Evolutionary conservation across 2,329 filamentous ascomycete genomes (phyloP), one percentile per base, ranked within the genome.

Genomic region (Venturia nashicola): DNA sequence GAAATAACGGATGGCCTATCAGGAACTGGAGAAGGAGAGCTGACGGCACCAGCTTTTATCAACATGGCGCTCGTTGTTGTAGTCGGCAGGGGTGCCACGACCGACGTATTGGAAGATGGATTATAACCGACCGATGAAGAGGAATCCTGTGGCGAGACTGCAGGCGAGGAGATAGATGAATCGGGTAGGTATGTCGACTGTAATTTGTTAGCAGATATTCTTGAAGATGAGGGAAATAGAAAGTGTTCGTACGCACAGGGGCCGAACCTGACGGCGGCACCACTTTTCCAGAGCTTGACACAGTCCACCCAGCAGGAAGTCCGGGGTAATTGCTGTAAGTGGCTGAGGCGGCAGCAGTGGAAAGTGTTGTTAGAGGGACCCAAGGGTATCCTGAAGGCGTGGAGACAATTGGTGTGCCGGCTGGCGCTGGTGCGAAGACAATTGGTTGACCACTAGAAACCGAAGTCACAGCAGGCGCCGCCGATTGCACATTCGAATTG

Each of bases 221-320:
- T 63, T 61, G n/a, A 44, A 27, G 57, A 20, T 16, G 51, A 57
- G 54, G 43, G 61, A 20, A 63, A 54, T n/a, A 61, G 57, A 62
- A 67, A 66, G 65, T 65, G 68, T 68, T 70, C 70, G 67, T 48
- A 48, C n/a, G 46, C 8, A 57, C 40, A 61, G 60, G 54, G 64
- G 64, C 42, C 64, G 61, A 69, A 76, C 82, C 84, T 57, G 51
- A 57, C 68, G 85, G 83, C 72, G 89, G 89, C 71, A 91, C 81
- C 70, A 94, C 86, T 79, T 92, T 93, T 72, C 90, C 90, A 69
- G 85, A 83, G 66, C 86, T 80, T 61, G 86, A 90, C 76, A 94
- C 89, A 66, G 86, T 83, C 90, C 90, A 96, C 65, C 89, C 90
- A 70, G 81, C 84, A 48, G 92, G 91, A 65, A 96, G 84, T 67